A percentile compares a stretch with the other conserved stretches of the same genome.
Evolutionary conservation across 495 filamentous ascomycete genomes (phyloP).

Genomic region (Neurospora sp.): DNA sequence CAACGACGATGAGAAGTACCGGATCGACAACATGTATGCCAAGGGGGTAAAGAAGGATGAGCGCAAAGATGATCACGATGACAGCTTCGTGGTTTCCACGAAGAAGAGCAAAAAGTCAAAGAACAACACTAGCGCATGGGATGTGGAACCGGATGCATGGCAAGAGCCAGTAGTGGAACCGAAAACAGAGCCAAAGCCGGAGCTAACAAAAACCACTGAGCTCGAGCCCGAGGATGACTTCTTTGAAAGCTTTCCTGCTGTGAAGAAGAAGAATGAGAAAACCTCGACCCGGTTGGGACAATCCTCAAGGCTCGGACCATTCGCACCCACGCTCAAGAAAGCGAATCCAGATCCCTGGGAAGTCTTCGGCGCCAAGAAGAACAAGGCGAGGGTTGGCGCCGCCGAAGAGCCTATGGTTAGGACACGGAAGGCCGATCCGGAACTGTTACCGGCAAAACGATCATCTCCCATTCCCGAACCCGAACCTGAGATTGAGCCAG

Average conservation of each 20-base stretch:
- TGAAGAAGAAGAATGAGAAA: constrained; percentile 21
- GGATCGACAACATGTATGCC: constrained; percentile 6
- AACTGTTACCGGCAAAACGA: background rate
- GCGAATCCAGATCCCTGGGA: constrained; percentile 5
- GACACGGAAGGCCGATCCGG: constrained; percentile 1
- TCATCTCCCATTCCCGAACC: background rate
- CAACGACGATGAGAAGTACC: constrained; percentile 9
- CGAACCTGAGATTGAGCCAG: constrained; percentile 1
- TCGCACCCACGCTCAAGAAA: background rate
- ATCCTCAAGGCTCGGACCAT: background rate
- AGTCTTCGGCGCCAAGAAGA: constrained; percentile 13
- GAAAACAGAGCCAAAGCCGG: constrained; percentile 23
- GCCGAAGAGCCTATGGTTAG: constrained; percentile 7
- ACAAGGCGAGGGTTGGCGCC: constrained; percentile 20
- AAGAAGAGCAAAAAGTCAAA: constrained; percentile 32
- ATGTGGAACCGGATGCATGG: constrained; percentile 18
- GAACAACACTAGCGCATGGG: constrained; percentile 18
- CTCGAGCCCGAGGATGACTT: constrained; percentile 9
- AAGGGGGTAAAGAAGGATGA: constrained; percentile 8
- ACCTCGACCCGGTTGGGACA: constrained; percentile 14
- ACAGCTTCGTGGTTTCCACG: constrained; percentile 17
- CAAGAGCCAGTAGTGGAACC: constrained; percentile 13
- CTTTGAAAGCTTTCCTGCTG: constrained; percentile 9
- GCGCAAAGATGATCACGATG: constrained; percentile 18
- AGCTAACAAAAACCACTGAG: constrained; percentile 7